Base-by-base conservation (phyloP, 306 rosid species). In the Prunus salicina region DNA sequence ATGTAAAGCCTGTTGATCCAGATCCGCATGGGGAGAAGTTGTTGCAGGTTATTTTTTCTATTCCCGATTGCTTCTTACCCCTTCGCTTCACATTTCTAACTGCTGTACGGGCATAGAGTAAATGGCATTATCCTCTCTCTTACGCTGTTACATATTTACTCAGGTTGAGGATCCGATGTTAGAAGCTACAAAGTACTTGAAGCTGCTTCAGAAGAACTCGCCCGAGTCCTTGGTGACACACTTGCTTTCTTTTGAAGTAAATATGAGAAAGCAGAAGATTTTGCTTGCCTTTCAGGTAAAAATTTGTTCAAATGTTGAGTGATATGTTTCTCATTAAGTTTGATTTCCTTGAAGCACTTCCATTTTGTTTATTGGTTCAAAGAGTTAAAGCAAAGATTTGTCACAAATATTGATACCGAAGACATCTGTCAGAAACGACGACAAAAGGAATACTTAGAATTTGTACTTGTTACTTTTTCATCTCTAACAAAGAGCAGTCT, bases 141-240 rank as follows among this genome's bases (percentile, higher is more conserved):
- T 67, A 28, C 47, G 62, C 20, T 55, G 28, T 47, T 62, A 16
- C 55, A 65, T 51, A 47, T 34, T 41, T 68, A 8, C 81, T 43
- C 85, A 96, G 99, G 86, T 93, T 78, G 91, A 91, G 76, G 96
- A 96, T 81, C 96, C 97, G 5, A 80, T 96, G 80, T 82, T 78
- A 24, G 98, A 96, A 87, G 96, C 99, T 62, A 87, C 91, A 41
- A 96, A 92, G 82, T 96, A 96, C 89, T 88, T 96, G 88, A 96
- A 87, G 88, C 82, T 96, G 85, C 94, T 96, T 76, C 99, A 92
- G 86, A 96, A 92, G 86, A 86, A 87, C 83, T 96, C 99, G 4
- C 89, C 96, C 8, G 67, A 89, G 84, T 91, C 91, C 20, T 82
- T 92, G 56, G 98, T 88, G 84, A 96, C 99, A 52, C 99, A 96